Evolutionary conservation across 768 basidiomycete genomes (phyloP), one percentile per base, ranked within the genome.

Genomic region (Mrakia gelida): DNA sequence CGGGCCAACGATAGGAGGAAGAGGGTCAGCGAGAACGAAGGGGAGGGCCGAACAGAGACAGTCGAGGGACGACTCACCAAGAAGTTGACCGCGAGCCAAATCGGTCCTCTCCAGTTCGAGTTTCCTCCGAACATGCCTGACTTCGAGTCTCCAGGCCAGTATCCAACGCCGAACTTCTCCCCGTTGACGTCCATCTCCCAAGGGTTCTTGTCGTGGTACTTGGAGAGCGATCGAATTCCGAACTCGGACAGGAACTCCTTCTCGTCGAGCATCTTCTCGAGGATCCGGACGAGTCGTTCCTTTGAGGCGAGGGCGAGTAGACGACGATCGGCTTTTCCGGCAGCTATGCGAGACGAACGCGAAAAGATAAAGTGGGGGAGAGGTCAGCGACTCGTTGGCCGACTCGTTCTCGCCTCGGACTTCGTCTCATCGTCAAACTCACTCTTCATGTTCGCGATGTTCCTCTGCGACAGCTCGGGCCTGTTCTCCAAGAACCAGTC

Each of bases 401-500:
- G 34, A 28, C 30, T 7, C 28, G 28, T 18, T 38, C 30, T 21
- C 65, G 30, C 34, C 2, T 34, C 65, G 10, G 6, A 1, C 30
- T 16, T 38, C 34, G 63, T 15, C 41, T 43, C 6, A 43, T 45
- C 45, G 9, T 45, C 5, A 13, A 45, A 81, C 84, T 67, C 79
- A 92, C 92, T 90, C 85, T 91, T 92, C 89, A 98, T 95, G 84
- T 96, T 97, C 8, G 97, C 95, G 88, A 98, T 94, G 84, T 97
- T 99, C 80, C 97, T 87, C 71, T 88, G 88, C 18, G 94, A 91
- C 61, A 98, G 89, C 76, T 91, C 92, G 0, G 91, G 90, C n/a
- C 95, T 86, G 84, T 98, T 92, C 82, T 97, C 90, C 73, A 98
- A 89, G 86, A 98, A 99, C 97, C 97, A 98, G 79, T 99, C 94